Percentiles rank a stretch among this genome's conserved stretches.
phyloP scores from a whole-genome alignment of 2,329 filamentous ascomycete genomes.

The Neospermospora avenae region DNA sequence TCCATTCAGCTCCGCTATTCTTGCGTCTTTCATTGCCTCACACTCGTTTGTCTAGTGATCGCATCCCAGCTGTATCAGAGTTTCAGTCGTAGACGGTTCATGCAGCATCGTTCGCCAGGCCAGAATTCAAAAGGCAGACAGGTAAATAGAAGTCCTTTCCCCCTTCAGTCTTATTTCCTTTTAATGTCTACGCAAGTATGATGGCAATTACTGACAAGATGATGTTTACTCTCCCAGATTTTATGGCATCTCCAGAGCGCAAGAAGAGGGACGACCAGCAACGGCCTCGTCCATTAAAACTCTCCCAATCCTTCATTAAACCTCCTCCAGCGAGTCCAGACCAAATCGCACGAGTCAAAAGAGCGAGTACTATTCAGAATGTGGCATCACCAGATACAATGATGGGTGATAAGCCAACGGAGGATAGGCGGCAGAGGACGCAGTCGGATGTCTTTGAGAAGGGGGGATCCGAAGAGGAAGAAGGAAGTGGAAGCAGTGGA shows the following conservation, averaged over 20 bases:
- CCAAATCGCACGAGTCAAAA: constrained; percentile 22
- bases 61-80: constrained; percentile 26
- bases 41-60: constrained; percentile 27
- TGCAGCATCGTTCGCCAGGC: constrained; percentile 24
- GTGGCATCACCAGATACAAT: constrained; percentile 19
- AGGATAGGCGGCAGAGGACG: constrained; percentile 23
- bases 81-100: constrained; percentile 33
- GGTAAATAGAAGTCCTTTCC: constrained; percentile 17
- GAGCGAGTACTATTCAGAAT: constrained; percentile 35
- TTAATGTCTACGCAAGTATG: constrained; percentile 14
- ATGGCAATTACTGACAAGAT: constrained; percentile 31
- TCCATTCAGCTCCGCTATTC: constrained; percentile 16
- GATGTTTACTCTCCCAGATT: constrained; percentile 32
- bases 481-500: constrained; percentile 25
- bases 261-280: constrained; percentile 25
- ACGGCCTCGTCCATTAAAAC: constrained; percentile 34
- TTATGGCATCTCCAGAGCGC: constrained; percentile 32
- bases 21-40: constrained; percentile 18
- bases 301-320: constrained; percentile 40
- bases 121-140: constrained; percentile 12
- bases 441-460: constrained; percentile 38
- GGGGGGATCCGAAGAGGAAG: constrained; percentile 35
- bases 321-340: constrained; percentile 31
- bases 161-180: background rate
- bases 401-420: constrained; percentile 19